Base-by-base conservation (phyloP, 2,329 filamentous ascomycete genomes). In the Moelleriella libera region DNA sequence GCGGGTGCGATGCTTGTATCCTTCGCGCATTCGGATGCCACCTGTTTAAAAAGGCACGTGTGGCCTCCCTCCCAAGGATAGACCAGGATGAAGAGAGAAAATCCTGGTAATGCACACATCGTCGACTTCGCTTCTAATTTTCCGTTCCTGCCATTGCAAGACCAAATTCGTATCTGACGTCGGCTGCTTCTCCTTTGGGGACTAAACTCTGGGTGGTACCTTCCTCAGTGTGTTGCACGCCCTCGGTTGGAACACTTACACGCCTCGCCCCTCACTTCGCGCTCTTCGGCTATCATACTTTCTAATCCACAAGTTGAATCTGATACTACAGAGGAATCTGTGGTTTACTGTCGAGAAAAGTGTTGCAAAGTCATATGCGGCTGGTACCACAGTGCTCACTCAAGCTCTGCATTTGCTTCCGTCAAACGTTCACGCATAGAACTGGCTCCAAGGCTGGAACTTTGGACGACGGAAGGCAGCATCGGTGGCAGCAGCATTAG, bases 191-290 rank as follows among this genome's bases (percentile, higher is more conserved):
- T 37, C 3, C 4, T 9, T 5, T 5, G 34, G 2, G 8, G 3
- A 9, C 34, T 12, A 9, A 9, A 8, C 34, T 9, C 43, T 30
- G 32, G 43, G 44, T 46, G 32, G 46, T 46, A 47, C 48, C 48
- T 50, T 47, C 48, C 48, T 34, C 14, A 9, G 14, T 40, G 44
- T 31, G 41, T 40, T 46, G 30, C 30, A 40, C n/a, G 37, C 6
- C 48, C 43, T 40, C 42, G 40, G 30, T 43, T 47, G 34, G 14
- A 28, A 29, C 45, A 46, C 45, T 49, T 49, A 48, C 47, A 46
- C 31, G 41, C 44, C 44, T 45, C 31, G 41, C 37, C n/a, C 30
- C 48, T 37, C 8, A 8, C 37, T 37, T 37, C 32, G 31, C 45
- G 31, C 42, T 41, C 37, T 28, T 37, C 34, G 34, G 12, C 21